Base-by-base conservation (phyloP, 306 rosid species). In the Carpinus viminea region DNA sequence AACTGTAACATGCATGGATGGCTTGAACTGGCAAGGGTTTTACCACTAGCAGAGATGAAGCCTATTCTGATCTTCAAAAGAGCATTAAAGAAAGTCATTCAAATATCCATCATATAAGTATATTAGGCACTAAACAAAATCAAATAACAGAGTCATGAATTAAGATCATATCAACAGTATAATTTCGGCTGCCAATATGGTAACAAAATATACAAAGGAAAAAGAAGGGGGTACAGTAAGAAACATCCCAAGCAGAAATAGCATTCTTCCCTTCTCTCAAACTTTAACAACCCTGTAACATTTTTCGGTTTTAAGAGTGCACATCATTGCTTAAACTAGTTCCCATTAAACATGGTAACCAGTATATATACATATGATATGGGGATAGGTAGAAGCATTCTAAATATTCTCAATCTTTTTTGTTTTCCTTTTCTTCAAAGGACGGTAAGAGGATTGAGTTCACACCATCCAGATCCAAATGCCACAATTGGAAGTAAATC, bases 1-100 rank as follows among this genome's bases (percentile, higher is more conserved):
- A 88, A 94, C 24, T 74, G 81, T 84, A 94, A 83, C 93, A 94
- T 92, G 84, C 88, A 90, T 56, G 97, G 96, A 71, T 84, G 90
- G 75, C 94, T 88, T 70, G 76, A 88, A 82, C 91, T 92, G 64
- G 92, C 88, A 52, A 94, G 90, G 78, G 82, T 79, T 86, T 82
- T 87, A 45, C 97, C 98, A 78, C 75, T 75, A 17, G 71, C 69
- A 57, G 86, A 83, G 5, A 92, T 81, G 81, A 87, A 83, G 48
- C 88, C 94, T 54, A 90, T 86, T 85, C 90, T 90, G 74, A 82
- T 80, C 98, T 90, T 70, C 71, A 83, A 36, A 83, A 61, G 38
- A 75, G 80, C 68, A 74, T 50, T 8, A 71, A 66, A 66, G 55
- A 21, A 81, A 45, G 61, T 79, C 76, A 75, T 62, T 18, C 75